Evolutionary conservation across 805 yeast species (phyloP), one percentile per base, ranked within the genome.

Genomic region (Saccharomyces jurei): DNA sequence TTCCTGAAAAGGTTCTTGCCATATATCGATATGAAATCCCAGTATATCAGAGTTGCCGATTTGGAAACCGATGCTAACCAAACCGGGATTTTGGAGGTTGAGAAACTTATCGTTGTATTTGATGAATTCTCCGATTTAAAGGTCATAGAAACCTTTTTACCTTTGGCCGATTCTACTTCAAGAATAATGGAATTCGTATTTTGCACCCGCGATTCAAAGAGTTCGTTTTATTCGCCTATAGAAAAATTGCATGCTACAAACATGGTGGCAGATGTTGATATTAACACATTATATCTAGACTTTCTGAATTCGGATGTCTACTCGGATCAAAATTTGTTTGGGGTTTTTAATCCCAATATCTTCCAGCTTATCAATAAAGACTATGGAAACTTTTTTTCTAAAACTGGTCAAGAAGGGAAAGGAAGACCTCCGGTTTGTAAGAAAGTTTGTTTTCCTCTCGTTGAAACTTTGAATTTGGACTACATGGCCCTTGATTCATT

Each of bases 401-500:
- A 55, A 26, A 52, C n/a, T 27, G 26, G n/a, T 57, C 61, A 22
- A 56, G 54, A 49, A 22, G 44, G 44, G 44, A 36, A 36, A 4
- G 13, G 25, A 36, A 36, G 44, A 36, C 44, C 44, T 11, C 44
- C 44, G 1, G 6, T 36, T 36, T 56, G 57, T 50, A 51, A 53
- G 17, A 56, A 56, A 48, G 52, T 60, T 3, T 50, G 57, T 4
- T 58, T 64, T 21, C 62, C 65, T 4, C 50, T 54, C 17, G 50
- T 59, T 2, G 36, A 28, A 10, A 50, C 50, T 9, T 32, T 64
- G 22, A 46, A 53, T 17, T 55, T 63, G 50, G 54, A 60, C 52
- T 63, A 63, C 44, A 50, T 62, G 51, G 57, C 64, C 3, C 47
- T 63, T 6, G 67, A 64, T 50, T 50, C 60, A 4, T 62, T 62